Base-by-base conservation (phyloP, 169 alveolate species). In the Plasmodium knowlesi region DNA sequence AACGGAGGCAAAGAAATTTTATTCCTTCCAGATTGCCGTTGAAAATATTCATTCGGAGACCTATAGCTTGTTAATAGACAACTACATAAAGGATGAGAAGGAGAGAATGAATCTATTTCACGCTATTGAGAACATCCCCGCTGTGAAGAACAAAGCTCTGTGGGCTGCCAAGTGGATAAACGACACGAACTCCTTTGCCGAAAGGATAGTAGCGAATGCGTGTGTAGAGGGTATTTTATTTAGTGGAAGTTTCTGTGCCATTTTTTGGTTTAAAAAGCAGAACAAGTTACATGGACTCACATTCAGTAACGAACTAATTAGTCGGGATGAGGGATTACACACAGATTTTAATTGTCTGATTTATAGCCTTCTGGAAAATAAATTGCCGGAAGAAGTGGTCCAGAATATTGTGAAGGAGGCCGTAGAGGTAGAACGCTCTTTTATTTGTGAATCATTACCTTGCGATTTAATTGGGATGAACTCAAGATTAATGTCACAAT, bases 141-240 rank as follows among this genome's bases (percentile, higher is more conserved):
- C 99, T 1, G 98, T 99, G 16, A 95, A 97, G 61, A 97, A 96
- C 79, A 99, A 99, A 97, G 99, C 99, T 39, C 97, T 97, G 70
- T 99, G 99, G 99, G 99, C 99, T 39, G 95, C 98, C 71, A 98
- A 98, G 92, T 99, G 99, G 99, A 99, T 98, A 95, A 97, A 98
- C 81, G 94, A 96, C 74, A 97, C 97, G 2, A 97, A 98, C 90
- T 95, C 98, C 72, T 99, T 98, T 94, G 99, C 99, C 28, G 99
- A 98, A 86, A 98, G 99, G 84, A 95, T 99, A 16, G 98, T 99
- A 32, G 99, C 99, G 8, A 98, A 97, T 92, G 98, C 99, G 12
- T 98, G 99, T 43, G 99, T 99, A 30, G 99, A 98, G 96, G 99
- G 99, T 10, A 98, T 99, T 57, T 96, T 99, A 96, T 99, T 99